Conservation (phyloP, 495 filamentous ascomycete species). For the Talaromyces liani region DNA sequence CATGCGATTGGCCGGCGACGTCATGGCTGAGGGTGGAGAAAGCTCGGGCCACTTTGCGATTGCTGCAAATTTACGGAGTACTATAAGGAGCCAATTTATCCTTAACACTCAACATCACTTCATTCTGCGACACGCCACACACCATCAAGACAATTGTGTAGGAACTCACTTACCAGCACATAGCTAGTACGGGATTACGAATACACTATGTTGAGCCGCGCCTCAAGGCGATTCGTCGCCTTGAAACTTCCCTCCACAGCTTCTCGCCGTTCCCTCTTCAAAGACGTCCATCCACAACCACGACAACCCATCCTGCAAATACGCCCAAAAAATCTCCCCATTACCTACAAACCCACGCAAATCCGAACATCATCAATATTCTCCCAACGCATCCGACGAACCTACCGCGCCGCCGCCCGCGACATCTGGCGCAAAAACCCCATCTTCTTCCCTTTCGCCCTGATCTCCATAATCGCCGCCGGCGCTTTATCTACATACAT, state of each 20-base stretch:
- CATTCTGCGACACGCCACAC: too few species aligned
- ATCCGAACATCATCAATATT: slow-evolving; percentile 16
- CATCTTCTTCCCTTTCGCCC: slow-evolving; percentile 34
- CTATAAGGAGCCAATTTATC: background rate
- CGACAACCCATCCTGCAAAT: slow-evolving; percentile 14
- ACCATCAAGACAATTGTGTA: too few species aligned
- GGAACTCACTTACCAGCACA: background rate
- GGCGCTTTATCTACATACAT: slow-evolving; percentile 29
- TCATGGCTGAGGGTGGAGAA: slow-evolving; percentile 3
- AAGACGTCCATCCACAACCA: background rate
- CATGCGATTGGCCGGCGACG: background rate
- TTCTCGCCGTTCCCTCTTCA: slow-evolving; percentile 2
- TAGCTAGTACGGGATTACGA: background rate
- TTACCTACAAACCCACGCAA: background rate
- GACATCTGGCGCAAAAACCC: slow-evolving; percentile 43
- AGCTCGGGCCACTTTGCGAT: slow-evolving; percentile 7
- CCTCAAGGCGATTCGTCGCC: slow-evolving; percentile 1
- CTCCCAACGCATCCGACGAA: slow-evolving; percentile 22
- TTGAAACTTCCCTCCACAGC: background rate
- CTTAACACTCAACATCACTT: background rate
- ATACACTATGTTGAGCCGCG: background rate
- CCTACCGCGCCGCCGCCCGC: slow-evolving; percentile 30
- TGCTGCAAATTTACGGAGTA: background rate
- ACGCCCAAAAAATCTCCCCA: slow-evolving; percentile 11
- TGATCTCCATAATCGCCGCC: slow-evolving; percentile 42